Base-by-base conservation (phyloP, 768 basidiomycete species). In the Tricholoma sp. region DNA sequence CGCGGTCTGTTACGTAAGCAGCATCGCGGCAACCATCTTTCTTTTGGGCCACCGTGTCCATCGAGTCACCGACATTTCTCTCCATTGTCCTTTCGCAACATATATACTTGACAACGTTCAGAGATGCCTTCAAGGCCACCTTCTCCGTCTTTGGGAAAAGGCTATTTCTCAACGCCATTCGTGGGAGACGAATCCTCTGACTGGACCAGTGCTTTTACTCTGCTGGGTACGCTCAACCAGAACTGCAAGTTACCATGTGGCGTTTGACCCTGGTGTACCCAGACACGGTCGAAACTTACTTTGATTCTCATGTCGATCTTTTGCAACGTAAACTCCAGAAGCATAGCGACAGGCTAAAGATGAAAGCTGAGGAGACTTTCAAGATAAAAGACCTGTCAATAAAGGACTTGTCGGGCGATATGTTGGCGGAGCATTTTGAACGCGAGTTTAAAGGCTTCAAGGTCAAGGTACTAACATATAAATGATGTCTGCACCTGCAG, bases 261-360 rank as follows among this genome's bases (percentile, higher is more conserved):
- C 51, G 57, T 33, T 60, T 65, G 37, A 68, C 57, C 50, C 32
- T 63, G 39, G 32, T 64, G 49, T 51, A 54, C 31, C 11, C 64
- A 95, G 94, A 97, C 71, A 96, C 94, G 8, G 76, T 94, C 69
- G 94, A 97, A 72, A 97, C 94, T 0, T 97, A 89, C 67, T 96
- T 94, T 68, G 94, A 98, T 74, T 93, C 94, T 1, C 87, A 90
- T 67, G 75, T 91, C 59, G 90, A 91, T 67, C 77, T 92, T 13
- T 71, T 91, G 3, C 90, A 96, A 68, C 85, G 94, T 41, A 85
- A 84, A 56, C 79, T 96, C 29, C 88, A 91, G 70, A 94, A 89
- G 55, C 93, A 94, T 65, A 85, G 90, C 61, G 90, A 94, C 58
- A 78, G 83, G 48, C 78, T 97, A 54, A 94, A 91, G 76, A 73